Evolutionary conservation across 2,329 filamentous ascomycete genomes (phyloP).

Genomic region (Neopestalotiopsis sp.): DNA sequence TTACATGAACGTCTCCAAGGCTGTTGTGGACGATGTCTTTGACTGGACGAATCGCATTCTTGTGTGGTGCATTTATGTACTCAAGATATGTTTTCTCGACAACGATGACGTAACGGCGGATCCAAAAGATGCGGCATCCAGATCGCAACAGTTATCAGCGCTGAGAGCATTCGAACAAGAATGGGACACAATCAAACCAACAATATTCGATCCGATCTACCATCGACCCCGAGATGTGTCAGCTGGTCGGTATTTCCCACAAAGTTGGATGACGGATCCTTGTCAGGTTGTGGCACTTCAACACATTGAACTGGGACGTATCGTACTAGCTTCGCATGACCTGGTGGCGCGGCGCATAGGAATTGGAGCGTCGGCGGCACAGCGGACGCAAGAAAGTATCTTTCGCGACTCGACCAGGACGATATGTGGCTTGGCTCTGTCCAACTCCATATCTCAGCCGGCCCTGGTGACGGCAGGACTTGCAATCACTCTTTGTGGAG

Average conservation of each 20-base stretch:
- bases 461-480: neutral
- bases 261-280: neutral
- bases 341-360: neutral
- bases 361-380: neutral
- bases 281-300: neutral
- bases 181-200: neutral
- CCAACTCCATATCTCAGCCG: neutral
- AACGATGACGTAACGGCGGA: neutral
- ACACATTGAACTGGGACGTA: neutral
- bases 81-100: conserved; percentile 1
- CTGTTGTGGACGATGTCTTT: neutral
- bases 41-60: conserved; percentile 6
- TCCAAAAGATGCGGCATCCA: neutral
- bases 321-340: neutral
- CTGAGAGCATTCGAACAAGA: conserved; percentile 3
- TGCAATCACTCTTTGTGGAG: neutral
- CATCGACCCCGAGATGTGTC: neutral
- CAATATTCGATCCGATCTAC: neutral
- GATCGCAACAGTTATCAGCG: neutral
- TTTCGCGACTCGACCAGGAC: neutral
- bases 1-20: neutral
- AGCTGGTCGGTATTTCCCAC: neutral
- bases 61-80: neutral
- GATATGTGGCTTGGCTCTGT: neutral
- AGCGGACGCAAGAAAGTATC: neutral